Base-by-base conservation (phyloP, 805 yeast genomes). In the Candida patagonica region DNA sequence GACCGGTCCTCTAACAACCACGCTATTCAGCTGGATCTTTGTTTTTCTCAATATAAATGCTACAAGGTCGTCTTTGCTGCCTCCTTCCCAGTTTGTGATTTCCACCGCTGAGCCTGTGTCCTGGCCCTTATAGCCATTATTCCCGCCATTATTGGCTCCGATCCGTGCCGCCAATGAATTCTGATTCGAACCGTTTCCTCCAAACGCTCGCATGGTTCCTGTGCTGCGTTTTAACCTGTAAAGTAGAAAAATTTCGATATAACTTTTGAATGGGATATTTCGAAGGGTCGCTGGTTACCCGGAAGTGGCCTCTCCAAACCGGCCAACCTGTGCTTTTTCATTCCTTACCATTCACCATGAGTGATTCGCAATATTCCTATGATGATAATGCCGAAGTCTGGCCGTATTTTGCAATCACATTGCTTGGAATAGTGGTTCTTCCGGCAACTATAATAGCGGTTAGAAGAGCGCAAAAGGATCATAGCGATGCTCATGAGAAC, bases 341-440 rank as follows among this genome's bases (percentile, higher is more conserved):
- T 20, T 16, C 21, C 26, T 6, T n/a, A 21, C 16, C 40, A 21
- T 13, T 22, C 17, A 19, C 25, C 17, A 71, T 70, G 75, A 65
- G 73, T 40, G 71, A 70, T 49, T 60, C 76, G 35, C 61, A 79
- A 52, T 82, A 81, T 60, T 76, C 78, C 30, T 87, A 87, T 60
- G 96, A 87, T 64, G 96, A 87, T 58, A 76, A 76, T 45, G 78
- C 88, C 37, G 92, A 84, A 52, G 85, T 92, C 1, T 87, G 96
- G 95, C 96, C 96, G 30, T 86, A 79, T 58, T 88, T 88, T 55
- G 73, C 81, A 38, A 59, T 83, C 54, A 87, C 96, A 2, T 63
- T 84, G 37, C 61, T 81, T 38, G 65, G 82, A 20, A 73, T 82
- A 44, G 73, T 77, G 15, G 67, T 84, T 43, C 57, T 85, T 29